Evolutionary conservation across 805 yeast species (phyloP).

Genomic region (Candida yuanshanica): DNA sequence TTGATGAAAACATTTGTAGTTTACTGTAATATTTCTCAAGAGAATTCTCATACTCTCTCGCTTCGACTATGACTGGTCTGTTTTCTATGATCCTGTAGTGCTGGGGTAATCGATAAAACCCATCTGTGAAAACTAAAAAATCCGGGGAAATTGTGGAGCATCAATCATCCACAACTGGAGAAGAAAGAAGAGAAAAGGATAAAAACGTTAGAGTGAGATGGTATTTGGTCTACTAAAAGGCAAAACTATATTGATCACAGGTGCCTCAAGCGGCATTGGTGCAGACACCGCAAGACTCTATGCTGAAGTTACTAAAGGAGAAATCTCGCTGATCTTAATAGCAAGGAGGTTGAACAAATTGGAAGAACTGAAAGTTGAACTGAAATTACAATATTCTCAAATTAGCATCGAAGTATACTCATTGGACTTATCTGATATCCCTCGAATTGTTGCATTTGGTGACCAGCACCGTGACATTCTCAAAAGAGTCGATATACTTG

Average conservation of each 20-base stretch:
- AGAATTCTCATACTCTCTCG: too few species aligned
- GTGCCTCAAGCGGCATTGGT: slow-evolving; percentile 95
- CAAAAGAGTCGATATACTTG: slow-evolving; percentile 53
- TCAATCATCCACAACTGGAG: neutral
- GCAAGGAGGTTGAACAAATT: slow-evolving; percentile 68
- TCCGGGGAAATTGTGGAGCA: too few species aligned
- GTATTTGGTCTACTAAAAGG: slow-evolving; percentile 27
- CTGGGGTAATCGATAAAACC: too few species aligned
- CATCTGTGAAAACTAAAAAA: too few species aligned
- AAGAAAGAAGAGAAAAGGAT: neutral
- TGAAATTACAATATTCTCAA: slow-evolving; percentile 39
- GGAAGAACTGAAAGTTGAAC: slow-evolving; percentile 38
- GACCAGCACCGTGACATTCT: slow-evolving; percentile 38
- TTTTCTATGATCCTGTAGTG: neutral
- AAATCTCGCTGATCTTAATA: slow-evolving; percentile 60
- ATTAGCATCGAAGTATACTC: neutral
- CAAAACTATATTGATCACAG: slow-evolving; percentile 81
- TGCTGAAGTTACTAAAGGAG: slow-evolving; percentile 65
- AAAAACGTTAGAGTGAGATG: neutral
- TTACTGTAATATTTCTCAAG: too few species aligned
- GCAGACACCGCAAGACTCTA: slow-evolving; percentile 82
- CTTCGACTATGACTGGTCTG: neutral
- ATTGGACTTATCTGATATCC: neutral
- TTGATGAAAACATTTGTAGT: too few species aligned
- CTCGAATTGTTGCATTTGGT: slow-evolving; percentile 32